Conservation (phyloP, 2,329 filamentous ascomycete species). For the Fusarium subtropicale region DNA sequence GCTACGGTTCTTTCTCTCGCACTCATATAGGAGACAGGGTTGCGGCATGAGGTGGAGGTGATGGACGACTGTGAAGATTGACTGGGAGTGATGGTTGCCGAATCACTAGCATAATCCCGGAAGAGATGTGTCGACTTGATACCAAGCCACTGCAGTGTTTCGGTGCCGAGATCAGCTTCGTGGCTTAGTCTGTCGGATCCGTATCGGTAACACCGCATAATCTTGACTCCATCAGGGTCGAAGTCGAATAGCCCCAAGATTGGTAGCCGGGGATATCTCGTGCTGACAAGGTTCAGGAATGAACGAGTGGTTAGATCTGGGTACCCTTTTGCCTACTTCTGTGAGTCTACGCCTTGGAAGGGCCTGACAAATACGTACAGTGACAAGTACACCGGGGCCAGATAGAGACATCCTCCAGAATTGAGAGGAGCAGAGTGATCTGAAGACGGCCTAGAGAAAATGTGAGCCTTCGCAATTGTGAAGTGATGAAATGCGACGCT, state of each 20-base stretch:
- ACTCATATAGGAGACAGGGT: constrained; percentile 58
- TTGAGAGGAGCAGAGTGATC: constrained; percentile 68
- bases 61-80: constrained; percentile 37
- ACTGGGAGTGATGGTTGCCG: background rate
- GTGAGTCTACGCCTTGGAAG: background rate
- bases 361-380: constrained; percentile 58
- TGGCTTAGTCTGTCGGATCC: constrained; percentile 73
- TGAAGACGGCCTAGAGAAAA: constrained; percentile 74
- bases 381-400: constrained; percentile 74
- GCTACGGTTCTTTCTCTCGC: constrained; percentile 69
- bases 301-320: constrained; percentile 78
- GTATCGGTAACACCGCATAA: constrained; percentile 78
- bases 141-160: constrained; percentile 73
- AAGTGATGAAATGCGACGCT: background rate
- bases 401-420: constrained; percentile 64
- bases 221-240: constrained; percentile 80
- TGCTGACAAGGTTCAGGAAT: constrained; percentile 69
- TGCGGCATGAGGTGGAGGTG: constrained; percentile 45
- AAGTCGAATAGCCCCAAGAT: constrained; percentile 77
- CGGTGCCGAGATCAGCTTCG: constrained; percentile 64
- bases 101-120: background rate
- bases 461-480: constrained; percentile 24
- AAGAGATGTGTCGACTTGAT: constrained; percentile 60
- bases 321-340: constrained; percentile 78
- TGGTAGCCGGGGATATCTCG: constrained; percentile 61